A percentile compares a stretch with the other conserved stretches of the same genome.
phyloP scores from a whole-genome alignment of 495 filamentous ascomycete species.

The Penicilliopsis zonata region DNA sequence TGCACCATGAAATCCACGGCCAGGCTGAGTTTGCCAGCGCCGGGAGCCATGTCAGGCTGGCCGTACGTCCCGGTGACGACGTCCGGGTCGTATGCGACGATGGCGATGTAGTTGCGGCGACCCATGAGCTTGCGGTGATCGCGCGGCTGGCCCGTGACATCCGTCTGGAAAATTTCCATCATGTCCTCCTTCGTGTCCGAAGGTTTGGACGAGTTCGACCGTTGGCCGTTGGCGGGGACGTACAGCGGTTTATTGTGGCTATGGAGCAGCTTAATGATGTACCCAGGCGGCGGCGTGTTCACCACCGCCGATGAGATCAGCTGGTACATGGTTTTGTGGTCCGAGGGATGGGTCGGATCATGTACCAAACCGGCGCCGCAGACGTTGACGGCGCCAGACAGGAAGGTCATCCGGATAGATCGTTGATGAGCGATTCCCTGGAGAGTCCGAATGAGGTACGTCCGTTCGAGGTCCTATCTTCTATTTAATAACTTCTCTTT shows the following conservation, averaged over 20 bases:
- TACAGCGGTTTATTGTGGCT: constrained; percentile 76
- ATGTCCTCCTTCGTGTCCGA: constrained; percentile 96
- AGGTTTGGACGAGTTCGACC: constrained; percentile 37
- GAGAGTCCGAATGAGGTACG: constrained; percentile 89
- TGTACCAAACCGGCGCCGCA: constrained; percentile 90
- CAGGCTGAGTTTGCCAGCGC: constrained; percentile 64
- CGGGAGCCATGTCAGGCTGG: constrained; percentile 23
- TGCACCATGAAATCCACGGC: constrained; percentile 97
- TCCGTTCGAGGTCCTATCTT: constrained; percentile 88
- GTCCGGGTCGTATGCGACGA: constrained; percentile 87
- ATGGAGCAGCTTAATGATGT: constrained; percentile 87
- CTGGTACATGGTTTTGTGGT: constrained; percentile 99
- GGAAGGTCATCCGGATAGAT: constrained; percentile 88
- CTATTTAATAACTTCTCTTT: too few species aligned
- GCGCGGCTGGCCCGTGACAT: constrained; percentile 65
- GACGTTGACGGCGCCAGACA: constrained; percentile 84
- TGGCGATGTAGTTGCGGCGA: constrained; percentile 84
- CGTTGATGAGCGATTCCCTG: constrained; percentile 92
- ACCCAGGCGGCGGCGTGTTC: constrained; percentile 69
- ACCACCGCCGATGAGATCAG: constrained; percentile 87
- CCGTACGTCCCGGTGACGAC: constrained; percentile 45
- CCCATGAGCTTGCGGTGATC: constrained; percentile 89
- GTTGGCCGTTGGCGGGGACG: constrained; percentile 81
- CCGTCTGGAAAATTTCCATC: constrained; percentile 96
- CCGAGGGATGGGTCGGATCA: constrained; percentile 77